These are phyloP conservation scores for Pilaira anomala DNA, from an alignment of 192 early-diverging fungal species.

Conservation along the genomic window DNA sequence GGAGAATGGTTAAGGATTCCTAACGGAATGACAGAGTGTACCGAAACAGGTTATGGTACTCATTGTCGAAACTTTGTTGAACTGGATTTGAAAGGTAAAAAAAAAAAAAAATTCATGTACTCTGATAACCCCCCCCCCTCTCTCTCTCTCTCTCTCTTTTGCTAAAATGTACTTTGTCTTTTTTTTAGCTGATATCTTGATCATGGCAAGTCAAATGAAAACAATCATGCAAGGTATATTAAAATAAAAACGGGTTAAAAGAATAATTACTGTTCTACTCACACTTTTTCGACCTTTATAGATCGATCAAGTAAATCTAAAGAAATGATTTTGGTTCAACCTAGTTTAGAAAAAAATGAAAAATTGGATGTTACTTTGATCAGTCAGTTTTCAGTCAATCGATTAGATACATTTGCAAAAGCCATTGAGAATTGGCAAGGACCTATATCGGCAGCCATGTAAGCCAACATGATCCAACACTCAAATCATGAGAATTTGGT, in stretches of 20 bases:
- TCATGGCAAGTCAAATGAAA: background rate
- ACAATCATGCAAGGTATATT: background rate
- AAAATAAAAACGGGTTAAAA: background rate
- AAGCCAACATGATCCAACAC: too few relatives aligned
- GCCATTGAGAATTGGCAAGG: constrained; percentile 44
- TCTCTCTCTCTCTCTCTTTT: too few relatives aligned
- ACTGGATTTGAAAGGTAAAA: constrained; percentile 8
- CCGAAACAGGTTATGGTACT: background rate
- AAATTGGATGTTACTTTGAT: constrained; percentile 41
- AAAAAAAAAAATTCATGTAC: background rate
- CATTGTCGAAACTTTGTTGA: constrained; percentile 15
- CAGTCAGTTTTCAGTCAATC: constrained; percentile 52
- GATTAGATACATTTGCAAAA: constrained; percentile 43
- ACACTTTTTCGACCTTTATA: too few relatives aligned
- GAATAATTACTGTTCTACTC: background rate
- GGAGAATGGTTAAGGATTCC: background rate
- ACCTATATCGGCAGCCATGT: constrained; percentile 47
- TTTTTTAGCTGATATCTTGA: constrained; percentile 4
- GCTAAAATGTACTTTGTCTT: background rate
- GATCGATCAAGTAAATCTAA: background rate
- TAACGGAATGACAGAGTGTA: background rate
- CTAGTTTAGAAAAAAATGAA: background rate
- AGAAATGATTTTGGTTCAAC: background rate
- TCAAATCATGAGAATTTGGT: too few relatives aligned
- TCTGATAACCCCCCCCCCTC: too few relatives aligned